phyloP scores from a whole-genome alignment of 129 eudicot species.

The Solidago caesia region DNA sequence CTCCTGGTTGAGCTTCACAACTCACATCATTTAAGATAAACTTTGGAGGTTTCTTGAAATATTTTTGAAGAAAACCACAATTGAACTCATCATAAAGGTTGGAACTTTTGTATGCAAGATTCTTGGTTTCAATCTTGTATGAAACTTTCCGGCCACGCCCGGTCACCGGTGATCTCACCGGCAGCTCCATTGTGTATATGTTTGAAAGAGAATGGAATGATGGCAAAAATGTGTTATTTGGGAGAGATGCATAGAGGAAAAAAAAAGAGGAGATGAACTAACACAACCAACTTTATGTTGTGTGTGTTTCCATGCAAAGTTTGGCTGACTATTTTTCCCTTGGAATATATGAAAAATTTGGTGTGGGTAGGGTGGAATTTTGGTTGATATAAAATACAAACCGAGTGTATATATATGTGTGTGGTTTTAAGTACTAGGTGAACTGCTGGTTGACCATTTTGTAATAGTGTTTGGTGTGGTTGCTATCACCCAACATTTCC shows the following conservation, averaged over 20 bases:
- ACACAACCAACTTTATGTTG: conserved; percentile 56
- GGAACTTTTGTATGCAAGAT: conserved; percentile 47
- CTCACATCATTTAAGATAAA: conserved; percentile 59
- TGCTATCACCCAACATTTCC: conserved; percentile 17
- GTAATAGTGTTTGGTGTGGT: conserved; percentile 35
- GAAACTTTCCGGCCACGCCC: conserved; percentile 30
- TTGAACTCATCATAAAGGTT: conserved; percentile 35
- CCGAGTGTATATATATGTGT: conserved; percentile 9
- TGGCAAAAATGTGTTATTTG: conserved; percentile 29
- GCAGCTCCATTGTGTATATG: conserved; percentile 60
- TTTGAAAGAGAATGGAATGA: conserved; percentile 23
- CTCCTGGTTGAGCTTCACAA: conserved; percentile 63
- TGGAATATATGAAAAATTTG: conserved; percentile 32
- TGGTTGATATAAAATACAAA: conserved; percentile 19
- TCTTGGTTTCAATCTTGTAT: conserved; percentile 55
- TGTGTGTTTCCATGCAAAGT: conserved; percentile 36
- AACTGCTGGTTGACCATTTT: conserved; percentile 65
- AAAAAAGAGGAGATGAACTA: conserved; percentile 61
- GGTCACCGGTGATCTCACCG: conserved; percentile 43
- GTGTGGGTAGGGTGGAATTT: conserved; percentile 49
- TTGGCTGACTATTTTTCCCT: conserved; percentile 34
- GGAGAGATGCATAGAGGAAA: conserved; percentile 27
- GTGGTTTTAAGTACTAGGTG: conserved; percentile 46
- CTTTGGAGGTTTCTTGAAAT: conserved; percentile 42
- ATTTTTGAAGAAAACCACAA: conserved; percentile 30